Conservation (phyloP, 2,329 filamentous ascomycete genomes). For the Zelopaecilomyces penicillatus region DNA sequence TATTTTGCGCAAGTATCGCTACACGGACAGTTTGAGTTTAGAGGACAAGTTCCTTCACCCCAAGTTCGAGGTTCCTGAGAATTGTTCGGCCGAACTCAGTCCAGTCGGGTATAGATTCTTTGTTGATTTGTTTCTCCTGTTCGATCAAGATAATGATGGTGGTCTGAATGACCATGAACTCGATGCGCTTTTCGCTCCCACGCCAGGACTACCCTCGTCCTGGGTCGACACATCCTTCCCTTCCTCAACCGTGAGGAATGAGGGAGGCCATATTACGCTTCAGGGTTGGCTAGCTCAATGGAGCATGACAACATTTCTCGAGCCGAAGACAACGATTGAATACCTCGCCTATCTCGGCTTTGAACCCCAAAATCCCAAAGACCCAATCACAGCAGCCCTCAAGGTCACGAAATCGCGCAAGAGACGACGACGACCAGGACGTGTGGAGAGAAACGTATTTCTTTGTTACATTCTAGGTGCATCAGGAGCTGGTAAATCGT, state of each 20-base stretch:
- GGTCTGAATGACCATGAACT: conserved; percentile 83
- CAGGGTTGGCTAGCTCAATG: conserved; percentile 98
- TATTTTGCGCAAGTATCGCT: conserved; percentile 88
- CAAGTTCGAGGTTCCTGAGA: conserved; percentile 88
- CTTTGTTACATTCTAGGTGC: conserved; percentile 88
- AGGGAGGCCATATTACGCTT: conserved; percentile 88
- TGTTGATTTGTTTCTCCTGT: conserved; percentile 88
- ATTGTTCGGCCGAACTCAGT: conserved; percentile 86
- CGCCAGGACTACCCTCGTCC: conserved; percentile 75
- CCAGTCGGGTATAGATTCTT: conserved; percentile 95
- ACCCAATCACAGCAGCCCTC: conserved; percentile 71
- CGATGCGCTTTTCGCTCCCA: conserved; percentile 80
- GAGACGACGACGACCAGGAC: conserved; percentile 67
- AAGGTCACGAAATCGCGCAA: conserved; percentile 92
- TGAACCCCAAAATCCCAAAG: conserved; percentile 68
- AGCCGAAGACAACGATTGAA: conserved; percentile 88
- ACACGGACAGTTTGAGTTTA: conserved; percentile 88
- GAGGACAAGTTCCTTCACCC: conserved; percentile 88
- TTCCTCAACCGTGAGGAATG: conserved; percentile 87
- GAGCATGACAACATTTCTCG: conserved; percentile 98
- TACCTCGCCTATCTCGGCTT: conserved; percentile 96
- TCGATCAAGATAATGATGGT: conserved; percentile 96
- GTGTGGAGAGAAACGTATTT: conserved; percentile 90
- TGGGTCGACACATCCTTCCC: conserved; percentile 90
- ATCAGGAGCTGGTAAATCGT: conserved; percentile 80